These are phyloP conservation scores for Apiospora arundinis DNA, from an alignment of 2,329 filamentous ascomycete species.

Conservation along the genomic window DNA sequence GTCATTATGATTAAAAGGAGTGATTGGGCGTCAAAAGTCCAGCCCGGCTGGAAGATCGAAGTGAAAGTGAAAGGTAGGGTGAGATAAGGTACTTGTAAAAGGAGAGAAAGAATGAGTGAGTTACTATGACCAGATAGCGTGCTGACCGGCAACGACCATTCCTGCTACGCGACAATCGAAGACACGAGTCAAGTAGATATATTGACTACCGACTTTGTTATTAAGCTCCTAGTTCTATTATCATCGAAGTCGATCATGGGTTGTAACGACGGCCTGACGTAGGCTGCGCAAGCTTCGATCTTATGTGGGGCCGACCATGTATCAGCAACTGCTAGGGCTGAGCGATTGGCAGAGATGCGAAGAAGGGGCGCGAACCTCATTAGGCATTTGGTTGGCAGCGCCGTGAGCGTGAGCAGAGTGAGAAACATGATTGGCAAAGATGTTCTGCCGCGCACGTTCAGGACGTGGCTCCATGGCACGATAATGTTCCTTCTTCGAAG, in stretches of 20 bases:
- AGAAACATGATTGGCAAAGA: conserved; percentile 5
- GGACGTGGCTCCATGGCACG: background rate
- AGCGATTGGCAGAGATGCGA: background rate
- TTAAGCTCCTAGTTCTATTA: background rate
- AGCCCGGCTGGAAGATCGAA: background rate
- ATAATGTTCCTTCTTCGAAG: background rate
- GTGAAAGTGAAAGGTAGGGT: background rate
- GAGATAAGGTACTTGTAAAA: background rate
- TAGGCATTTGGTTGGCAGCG: background rate
- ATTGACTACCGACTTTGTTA: background rate
- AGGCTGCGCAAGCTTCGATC: conserved; percentile 6
- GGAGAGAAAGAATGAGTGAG: background rate
- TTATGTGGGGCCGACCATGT: background rate
- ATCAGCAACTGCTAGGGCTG: conserved; percentile 5
- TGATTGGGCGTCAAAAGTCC: background rate
- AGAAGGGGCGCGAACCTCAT: background rate
- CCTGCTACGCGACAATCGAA: background rate
- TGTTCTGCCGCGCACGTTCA: background rate
- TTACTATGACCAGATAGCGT: conserved; percentile 6
- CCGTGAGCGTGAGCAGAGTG: background rate
- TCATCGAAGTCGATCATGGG: background rate
- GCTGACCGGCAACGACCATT: background rate
- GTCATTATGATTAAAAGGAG: conserved; percentile 18
- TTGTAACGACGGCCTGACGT: conserved; percentile 11
- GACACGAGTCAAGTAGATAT: background rate